Conservation (phyloP, 2,329 filamentous ascomycete genomes). For the Diaporthe velutina region DNA sequence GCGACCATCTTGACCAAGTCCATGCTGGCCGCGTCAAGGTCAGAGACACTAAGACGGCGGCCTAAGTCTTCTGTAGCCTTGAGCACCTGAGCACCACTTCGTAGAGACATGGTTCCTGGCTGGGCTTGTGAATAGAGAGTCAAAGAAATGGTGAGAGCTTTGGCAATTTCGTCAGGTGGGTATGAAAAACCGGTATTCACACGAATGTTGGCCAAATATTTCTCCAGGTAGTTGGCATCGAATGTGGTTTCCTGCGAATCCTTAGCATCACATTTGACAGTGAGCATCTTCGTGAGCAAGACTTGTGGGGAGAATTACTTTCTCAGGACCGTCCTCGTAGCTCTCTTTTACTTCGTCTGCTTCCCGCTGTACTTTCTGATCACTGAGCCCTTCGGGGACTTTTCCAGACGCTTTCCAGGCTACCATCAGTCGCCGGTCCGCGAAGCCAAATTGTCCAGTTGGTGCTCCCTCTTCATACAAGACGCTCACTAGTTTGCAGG, state of each 20-base stretch:
- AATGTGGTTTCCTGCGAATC: neutral
- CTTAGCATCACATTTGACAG: neutral
- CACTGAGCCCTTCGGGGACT: neutral
- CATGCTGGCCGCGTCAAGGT: neutral
- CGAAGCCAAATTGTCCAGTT: neutral
- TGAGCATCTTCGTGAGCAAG: neutral
- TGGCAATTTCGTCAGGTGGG: neutral
- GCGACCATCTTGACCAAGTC: neutral
- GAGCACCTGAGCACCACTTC: neutral
- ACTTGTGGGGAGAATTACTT: neutral
- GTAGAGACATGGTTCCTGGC: neutral
- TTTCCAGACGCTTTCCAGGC: neutral
- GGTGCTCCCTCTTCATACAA: neutral
- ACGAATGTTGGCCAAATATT: neutral
- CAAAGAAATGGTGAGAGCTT: neutral
- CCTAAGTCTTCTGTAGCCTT: neutral
- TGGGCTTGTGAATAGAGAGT: neutral
- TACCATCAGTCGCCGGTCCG: neutral
- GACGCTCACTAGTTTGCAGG: neutral
- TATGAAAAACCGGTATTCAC: neutral
- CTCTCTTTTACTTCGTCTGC: neutral
- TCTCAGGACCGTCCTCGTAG: neutral
- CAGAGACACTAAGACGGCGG: neutral
- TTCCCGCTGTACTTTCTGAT: neutral
- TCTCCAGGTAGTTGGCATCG: neutral